Conservation (phyloP, 2,329 filamentous ascomycete species). For the Alternaria brassicicola region DNA sequence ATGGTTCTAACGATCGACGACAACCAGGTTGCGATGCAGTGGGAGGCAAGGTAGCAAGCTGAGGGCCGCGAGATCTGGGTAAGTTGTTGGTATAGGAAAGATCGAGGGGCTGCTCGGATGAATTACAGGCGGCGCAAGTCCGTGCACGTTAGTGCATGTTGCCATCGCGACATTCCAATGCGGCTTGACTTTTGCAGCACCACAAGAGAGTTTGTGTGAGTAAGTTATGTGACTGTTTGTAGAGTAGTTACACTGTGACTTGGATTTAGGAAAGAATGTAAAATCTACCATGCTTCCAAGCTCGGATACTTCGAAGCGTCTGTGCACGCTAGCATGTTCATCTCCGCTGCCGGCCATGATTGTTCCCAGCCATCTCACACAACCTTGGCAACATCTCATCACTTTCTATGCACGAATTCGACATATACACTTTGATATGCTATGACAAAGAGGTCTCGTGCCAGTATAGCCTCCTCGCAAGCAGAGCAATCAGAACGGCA, state of each 20-base stretch:
- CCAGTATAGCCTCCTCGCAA: constrained; percentile 29
- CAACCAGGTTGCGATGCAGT: not conserved
- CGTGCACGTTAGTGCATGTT: not conserved
- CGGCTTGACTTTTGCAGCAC: not conserved
- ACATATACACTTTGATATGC: constrained; percentile 24
- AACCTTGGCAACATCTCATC: not conserved
- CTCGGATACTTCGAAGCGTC: not conserved
- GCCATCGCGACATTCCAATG: not conserved
- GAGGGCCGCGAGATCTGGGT: not conserved
- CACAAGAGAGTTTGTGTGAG: not conserved
- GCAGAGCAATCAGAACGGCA: constrained; percentile 23
- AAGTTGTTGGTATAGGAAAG: not conserved
- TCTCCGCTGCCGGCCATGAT: constrained; percentile 2
- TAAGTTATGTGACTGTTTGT: not conserved
- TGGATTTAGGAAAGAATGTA: not conserved
- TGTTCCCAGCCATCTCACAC: constrained; percentile 3
- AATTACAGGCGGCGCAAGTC: not conserved
- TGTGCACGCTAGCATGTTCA: constrained; percentile 12
- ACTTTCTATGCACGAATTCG: constrained; percentile 8
- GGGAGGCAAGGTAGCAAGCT: not conserved
- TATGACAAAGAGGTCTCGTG: constrained; percentile 46
- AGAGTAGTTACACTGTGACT: not conserved
- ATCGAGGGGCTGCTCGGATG: not conserved
- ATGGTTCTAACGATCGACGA: not conserved
- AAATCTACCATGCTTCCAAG: not conserved